These are phyloP conservation scores for Cicer judaicum DNA, from an alignment of 306 rosid species.

Conservation along the genomic window DNA sequence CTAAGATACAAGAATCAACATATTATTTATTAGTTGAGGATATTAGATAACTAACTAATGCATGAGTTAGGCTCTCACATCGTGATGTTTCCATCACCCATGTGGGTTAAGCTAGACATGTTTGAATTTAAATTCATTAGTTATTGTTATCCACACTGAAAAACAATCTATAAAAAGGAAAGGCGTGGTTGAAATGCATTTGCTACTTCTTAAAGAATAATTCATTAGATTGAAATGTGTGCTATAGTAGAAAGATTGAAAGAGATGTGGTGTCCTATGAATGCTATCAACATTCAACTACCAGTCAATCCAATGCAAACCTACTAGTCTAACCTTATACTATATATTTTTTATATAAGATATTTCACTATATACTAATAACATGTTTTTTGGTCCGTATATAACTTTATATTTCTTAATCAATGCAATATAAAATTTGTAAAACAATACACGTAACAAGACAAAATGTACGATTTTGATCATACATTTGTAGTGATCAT, in stretches of 20 bases:
- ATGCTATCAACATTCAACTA: not conserved
- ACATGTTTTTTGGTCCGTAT: too few relatives aligned
- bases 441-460: too few relatives aligned
- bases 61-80: too few relatives aligned
- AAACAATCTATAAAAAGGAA: not conserved
- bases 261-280: constrained; percentile 18
- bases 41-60: too few relatives aligned
- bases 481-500: too few relatives aligned
- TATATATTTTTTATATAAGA: too few relatives aligned
- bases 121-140: not conserved
- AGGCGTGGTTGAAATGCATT: not conserved
- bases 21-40: too few relatives aligned
- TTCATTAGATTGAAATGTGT: not conserved
- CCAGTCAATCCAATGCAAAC: constrained; percentile 11
- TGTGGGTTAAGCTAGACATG: not conserved
- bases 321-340: not conserved
- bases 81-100: not conserved
- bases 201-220: not conserved
- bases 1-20: too few relatives aligned
- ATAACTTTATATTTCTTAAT: too few relatives aligned
- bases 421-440: too few relatives aligned
- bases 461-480: too few relatives aligned
- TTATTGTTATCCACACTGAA: constrained; percentile 2
- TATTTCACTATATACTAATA: too few relatives aligned
- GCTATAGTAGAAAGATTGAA: constrained; percentile 18